Conservation (phyloP, 2,329 filamentous ascomycete genomes). For the Thielaviopsis euricoi region DNA sequence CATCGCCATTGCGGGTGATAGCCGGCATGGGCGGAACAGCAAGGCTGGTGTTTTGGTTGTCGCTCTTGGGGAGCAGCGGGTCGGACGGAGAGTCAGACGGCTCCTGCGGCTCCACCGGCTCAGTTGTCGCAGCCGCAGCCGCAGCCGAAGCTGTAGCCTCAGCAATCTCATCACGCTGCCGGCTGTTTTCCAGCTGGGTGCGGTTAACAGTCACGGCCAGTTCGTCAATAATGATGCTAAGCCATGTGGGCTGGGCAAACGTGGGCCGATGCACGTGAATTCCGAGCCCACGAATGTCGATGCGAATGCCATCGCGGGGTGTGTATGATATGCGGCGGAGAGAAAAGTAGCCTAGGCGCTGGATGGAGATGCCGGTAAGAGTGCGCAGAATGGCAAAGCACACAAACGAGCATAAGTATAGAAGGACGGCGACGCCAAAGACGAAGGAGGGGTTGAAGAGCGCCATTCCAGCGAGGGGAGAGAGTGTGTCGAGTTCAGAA, state of each 20-base stretch:
- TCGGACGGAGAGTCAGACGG: not conserved
- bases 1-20: slow-evolving; percentile 16
- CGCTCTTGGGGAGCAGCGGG: not conserved
- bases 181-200: slow-evolving; percentile 33
- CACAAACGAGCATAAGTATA: slow-evolving; percentile 85
- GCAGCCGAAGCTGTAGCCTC: slow-evolving; percentile 8
- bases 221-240: slow-evolving; percentile 78
- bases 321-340: slow-evolving; percentile 81
- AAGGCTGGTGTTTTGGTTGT: not conserved
- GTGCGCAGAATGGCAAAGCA: slow-evolving; percentile 86
- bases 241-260: slow-evolving; percentile 92
- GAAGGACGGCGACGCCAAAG: slow-evolving; percentile 66
- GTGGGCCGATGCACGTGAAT: slow-evolving; percentile 83
- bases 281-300: slow-evolving; percentile 80
- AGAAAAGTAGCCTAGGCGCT: slow-evolving; percentile 84
- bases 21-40: slow-evolving; percentile 9
- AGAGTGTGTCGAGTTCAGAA: not conserved
- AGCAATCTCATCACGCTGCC: slow-evolving; percentile 17
- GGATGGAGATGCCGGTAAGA: slow-evolving; percentile 85
- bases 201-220: slow-evolving; percentile 71
- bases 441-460: slow-evolving; percentile 64
- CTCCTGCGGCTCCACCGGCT: not conserved
- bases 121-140: slow-evolving; percentile 7
- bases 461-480: slow-evolving; percentile 30
- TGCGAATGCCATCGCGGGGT: slow-evolving; percentile 70